Conservation (phyloP, 352 stramenopile species). For the Pythium phragmitis region DNA sequence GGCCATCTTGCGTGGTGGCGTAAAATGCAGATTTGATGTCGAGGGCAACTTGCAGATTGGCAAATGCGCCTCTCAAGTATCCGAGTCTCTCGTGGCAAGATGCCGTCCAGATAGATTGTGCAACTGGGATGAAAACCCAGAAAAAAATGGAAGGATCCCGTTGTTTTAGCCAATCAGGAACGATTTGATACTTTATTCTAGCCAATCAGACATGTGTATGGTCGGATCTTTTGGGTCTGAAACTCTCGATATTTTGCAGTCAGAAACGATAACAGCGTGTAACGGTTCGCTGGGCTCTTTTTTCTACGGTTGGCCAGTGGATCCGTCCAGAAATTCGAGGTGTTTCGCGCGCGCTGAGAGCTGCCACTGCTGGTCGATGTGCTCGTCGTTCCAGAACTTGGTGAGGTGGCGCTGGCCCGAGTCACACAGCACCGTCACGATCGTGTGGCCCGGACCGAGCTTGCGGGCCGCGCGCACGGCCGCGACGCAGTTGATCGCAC, state of each 20-base stretch:
- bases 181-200: not conserved
- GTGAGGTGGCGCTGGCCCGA: constrained; percentile 87
- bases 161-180: constrained; percentile 4
- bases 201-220: no score
- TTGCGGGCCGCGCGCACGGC: constrained; percentile 70
- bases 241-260: constrained; percentile 7
- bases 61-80: not conserved
- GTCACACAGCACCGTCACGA: constrained; percentile 89
- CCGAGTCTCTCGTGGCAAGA: not conserved
- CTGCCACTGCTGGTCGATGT: constrained; percentile 69
- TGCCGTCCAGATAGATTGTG: not conserved
- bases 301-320: constrained; percentile 52
- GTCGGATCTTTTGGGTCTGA: not conserved
- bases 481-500: constrained; percentile 83
- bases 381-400: constrained; percentile 87
- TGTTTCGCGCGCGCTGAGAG: constrained; percentile 48
- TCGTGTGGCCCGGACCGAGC: constrained; percentile 75
- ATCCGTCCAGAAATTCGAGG: constrained; percentile 76
- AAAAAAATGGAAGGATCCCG: not conserved
- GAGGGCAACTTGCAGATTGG: not conserved
- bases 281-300: constrained; percentile 3
- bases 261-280: not conserved
- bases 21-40: not conserved
- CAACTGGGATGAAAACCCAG: not conserved
- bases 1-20: not conserved